phyloP scores from a whole-genome alignment of 1,139 yeast genomes.

The Pichia kudriavzevii region DNA sequence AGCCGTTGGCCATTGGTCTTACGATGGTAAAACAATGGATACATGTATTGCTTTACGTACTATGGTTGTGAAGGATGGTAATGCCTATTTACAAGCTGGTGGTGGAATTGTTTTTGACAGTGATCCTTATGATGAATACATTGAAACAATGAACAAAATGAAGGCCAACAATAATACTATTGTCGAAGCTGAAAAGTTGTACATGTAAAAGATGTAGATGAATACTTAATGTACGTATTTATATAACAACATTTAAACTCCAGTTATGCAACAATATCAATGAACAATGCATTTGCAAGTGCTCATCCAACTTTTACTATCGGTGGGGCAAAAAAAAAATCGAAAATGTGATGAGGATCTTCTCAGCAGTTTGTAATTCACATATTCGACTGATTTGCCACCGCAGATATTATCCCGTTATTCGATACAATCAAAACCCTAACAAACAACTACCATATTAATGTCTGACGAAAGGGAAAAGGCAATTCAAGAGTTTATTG shows the following conservation, averaged over 20 bases:
- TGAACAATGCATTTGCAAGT: no score
- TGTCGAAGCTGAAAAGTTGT: slow-evolving; percentile 68
- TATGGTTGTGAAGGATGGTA: slow-evolving; percentile 87
- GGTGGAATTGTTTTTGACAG: slow-evolving; percentile 97
- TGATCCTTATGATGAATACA: slow-evolving; percentile 89
- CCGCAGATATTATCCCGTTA: no score
- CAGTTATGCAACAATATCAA: no score
- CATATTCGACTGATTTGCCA: no score
- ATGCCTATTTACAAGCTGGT: slow-evolving; percentile 94
- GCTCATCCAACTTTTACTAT: no score
- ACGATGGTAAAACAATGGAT: slow-evolving; percentile 87
- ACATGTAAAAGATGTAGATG: slow-evolving; percentile 9
- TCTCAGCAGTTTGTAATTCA: not conserved
- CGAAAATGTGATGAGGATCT: not conserved
- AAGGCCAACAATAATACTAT: slow-evolving; percentile 85
- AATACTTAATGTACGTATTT: not conserved
- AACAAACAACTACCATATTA: no score
- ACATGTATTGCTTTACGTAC: slow-evolving; percentile 96
- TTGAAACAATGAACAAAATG: slow-evolving; percentile 97
- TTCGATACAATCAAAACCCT: no score
- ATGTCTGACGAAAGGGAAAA: slow-evolving; percentile 5
- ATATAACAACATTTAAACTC: not conserved
- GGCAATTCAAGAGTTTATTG: slow-evolving; percentile 36
- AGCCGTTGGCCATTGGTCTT: slow-evolving; percentile 98
- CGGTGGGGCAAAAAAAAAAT: no score